Base-by-base conservation (phyloP, 768 basidiomycete genomes). In the Suillus americanus region DNA sequence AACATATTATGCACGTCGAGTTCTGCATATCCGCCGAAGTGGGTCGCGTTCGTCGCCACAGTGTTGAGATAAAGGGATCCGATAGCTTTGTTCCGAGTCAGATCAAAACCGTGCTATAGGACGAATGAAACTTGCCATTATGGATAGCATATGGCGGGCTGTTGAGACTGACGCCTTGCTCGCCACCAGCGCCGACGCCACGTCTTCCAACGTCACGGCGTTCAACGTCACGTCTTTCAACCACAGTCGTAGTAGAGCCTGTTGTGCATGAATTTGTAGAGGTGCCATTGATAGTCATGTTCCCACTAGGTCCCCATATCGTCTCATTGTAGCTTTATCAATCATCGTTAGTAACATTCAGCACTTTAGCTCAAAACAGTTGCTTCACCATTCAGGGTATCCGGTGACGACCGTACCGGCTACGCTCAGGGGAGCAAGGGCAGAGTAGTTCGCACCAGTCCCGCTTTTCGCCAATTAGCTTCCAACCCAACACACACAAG, bases 1-100 rank as follows among this genome's bases (percentile, higher is more conserved):
- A 84, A 91, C 63, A 91, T 66, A 72, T 88, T 91, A 73, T 91
- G 90, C 18, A 83, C 81, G 66, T 91, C 89, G 38, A 89, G 78
- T 67, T 91, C 89, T 13, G 79, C 80, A 63, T 82, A 79, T 1
- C 90, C 91, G 54, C 81, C 81, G 8, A 79, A 78, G 73, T 92
- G 89, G 1, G 89, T 88, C 0, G 89, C 89, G 66, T 92, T 92
- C 3, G 88, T 89, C 3, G 89, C 86, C 23, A 92, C 67, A 1
- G 89, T 83, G 65, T 84, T 81, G 7, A 75, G 61, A 1, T 81
- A 85, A n/a, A 92, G 77, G 1, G 78, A 75, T 2, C 84, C 88
- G 65, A 75, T 72, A 10, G 82, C 89, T 87, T 70, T 77, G 61
- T 20, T 3, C n/a, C 64, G 10, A 65, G 53, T 43, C 30, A 62